phyloP scores from a whole-genome alignment of 1,284 basidiomycete species.

The Ustilago crameri region DNA sequence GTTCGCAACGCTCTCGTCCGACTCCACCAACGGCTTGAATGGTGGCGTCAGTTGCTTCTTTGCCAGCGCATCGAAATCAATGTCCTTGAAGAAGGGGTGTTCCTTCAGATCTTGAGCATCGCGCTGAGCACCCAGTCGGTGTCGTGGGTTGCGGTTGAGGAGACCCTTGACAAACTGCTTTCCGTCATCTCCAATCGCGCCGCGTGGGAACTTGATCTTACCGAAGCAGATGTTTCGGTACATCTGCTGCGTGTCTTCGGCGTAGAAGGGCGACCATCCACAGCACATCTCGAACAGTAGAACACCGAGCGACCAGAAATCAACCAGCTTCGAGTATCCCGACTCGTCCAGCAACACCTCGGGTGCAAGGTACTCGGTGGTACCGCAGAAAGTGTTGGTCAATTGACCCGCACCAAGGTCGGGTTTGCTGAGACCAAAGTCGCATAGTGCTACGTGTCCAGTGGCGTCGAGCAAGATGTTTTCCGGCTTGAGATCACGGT shows the following conservation, averaged over 20 bases:
- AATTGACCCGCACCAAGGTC: conserved; percentile 92
- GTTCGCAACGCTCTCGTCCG: conserved; percentile 95
- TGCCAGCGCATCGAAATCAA: conserved; percentile 74
- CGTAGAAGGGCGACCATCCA: conserved; percentile 99
- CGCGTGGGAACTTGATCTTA: conserved; percentile 97
- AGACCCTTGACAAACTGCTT: conserved; percentile 99
- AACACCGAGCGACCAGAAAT: conserved; percentile 93
- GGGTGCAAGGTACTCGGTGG: conserved; percentile 87
- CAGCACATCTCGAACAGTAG: conserved; percentile 85
- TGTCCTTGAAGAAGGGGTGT: conserved; percentile 91
- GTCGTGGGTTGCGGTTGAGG: conserved; percentile 95
- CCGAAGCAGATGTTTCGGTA: conserved; percentile 98
- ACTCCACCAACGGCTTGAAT: conserved; percentile 97
- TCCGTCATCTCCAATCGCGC: conserved; percentile 95
- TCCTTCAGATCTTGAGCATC: conserved; percentile 95
- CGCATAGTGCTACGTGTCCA: conserved; percentile 96
- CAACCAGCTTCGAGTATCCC: conserved; percentile 97
- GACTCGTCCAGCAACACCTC: conserved; percentile 99
- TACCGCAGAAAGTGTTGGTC: conserved; percentile 97
- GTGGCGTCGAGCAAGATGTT: conserved; percentile 97
- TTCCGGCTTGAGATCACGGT: conserved; percentile 96
- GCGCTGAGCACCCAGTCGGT: conserved; percentile 88
- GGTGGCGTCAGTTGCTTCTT: conserved; percentile 93
- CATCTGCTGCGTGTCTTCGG: conserved; percentile 99
- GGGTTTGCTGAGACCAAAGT: conserved; percentile 97